phyloP scores from a whole-genome alignment of 345 rosid species.

The Boechera stricta region DNA sequence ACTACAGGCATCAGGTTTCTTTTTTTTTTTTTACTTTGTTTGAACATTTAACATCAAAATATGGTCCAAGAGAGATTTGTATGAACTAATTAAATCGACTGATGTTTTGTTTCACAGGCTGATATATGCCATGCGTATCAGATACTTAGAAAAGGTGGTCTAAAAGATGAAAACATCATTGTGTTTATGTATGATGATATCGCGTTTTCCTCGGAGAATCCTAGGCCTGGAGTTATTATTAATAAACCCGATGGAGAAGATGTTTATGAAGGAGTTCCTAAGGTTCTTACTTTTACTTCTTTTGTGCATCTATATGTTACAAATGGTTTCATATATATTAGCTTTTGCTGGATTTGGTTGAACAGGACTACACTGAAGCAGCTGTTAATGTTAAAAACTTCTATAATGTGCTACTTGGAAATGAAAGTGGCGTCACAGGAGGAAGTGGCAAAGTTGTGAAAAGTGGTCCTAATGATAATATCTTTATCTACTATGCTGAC shows the following conservation, averaged over 20 bases:
- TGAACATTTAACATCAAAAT: background rate
- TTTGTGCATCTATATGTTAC: background rate
- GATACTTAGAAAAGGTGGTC: constrained; percentile 56
- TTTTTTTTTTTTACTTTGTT: background rate
- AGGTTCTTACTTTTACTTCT: constrained; percentile 47
- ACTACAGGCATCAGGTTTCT: constrained; percentile 81
- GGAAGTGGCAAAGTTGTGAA: constrained; percentile 71
- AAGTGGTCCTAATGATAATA: constrained; percentile 58
- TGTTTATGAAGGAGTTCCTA: constrained; percentile 71
- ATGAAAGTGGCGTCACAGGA: constrained; percentile 57
- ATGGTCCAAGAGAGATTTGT: background rate
- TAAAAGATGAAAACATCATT: constrained; percentile 71
- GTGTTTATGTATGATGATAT: constrained; percentile 89
- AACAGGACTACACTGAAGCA: constrained; percentile 60
- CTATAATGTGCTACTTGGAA: constrained; percentile 59
- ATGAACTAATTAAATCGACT: background rate
- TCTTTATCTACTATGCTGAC: constrained; percentile 69
- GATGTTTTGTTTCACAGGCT: constrained; percentile 51
- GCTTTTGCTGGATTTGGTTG: background rate
- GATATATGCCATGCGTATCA: constrained; percentile 84
- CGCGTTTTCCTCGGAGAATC: constrained; percentile 52
- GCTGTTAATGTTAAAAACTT: constrained; percentile 54
- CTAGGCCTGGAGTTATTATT: constrained; percentile 67
- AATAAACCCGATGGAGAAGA: constrained; percentile 63
- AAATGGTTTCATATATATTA: background rate